Base-by-base conservation (phyloP, 2,329 filamentous ascomycete genomes). In the Nannizziopsis barbatae region DNA sequence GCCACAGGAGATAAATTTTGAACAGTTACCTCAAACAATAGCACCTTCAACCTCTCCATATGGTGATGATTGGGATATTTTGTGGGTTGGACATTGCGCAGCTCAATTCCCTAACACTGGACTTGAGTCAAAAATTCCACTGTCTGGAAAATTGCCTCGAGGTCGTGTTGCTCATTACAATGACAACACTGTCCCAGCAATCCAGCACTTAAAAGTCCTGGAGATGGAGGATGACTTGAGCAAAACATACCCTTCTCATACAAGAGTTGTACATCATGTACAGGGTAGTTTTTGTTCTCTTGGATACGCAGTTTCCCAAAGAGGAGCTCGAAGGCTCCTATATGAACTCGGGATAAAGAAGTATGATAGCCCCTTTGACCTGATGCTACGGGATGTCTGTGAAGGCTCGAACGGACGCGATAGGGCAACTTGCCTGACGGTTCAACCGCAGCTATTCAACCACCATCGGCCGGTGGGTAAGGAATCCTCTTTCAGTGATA, bases 41-140 rank as follows among this genome's bases (percentile, higher is more conserved):
- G 48, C 51, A 11, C 53, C 55, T 20, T 52, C 58, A 33, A 35
- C 44, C 7, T 71, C 70, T 1, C 71, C 74, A 0, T 77, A 75
- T 46, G 72, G 74, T n/a, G 68, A 71, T 49, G 60, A 68, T 50
- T 76, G 74, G 74, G 73, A 76, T 50, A 52, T 75, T 2, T 65
- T 76, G 7, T 75, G 72, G 72, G 57, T 74, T 0, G 58, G 58
- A 1, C 57, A 60, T 41, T 61, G 58, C 12, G 58, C 56, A 1
- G 5, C 58, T 1, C 45, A 55, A 37, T 60, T 52, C 41, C 45
- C 45, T 31, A 17, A 42, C 18, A 4, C 20, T 6, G 9, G 31
- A 8, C 12, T n/a, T 20, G 11, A 20, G 10, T 20, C 39, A 3
- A 15, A n/a, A 42, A 6, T 11, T n/a, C n/a, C 4, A 11, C 6